Evolutionary conservation across 2,329 filamentous ascomycete species (phyloP), one percentile per base, ranked within the genome.

Genomic region (Fusarium solani-melongenae): DNA sequence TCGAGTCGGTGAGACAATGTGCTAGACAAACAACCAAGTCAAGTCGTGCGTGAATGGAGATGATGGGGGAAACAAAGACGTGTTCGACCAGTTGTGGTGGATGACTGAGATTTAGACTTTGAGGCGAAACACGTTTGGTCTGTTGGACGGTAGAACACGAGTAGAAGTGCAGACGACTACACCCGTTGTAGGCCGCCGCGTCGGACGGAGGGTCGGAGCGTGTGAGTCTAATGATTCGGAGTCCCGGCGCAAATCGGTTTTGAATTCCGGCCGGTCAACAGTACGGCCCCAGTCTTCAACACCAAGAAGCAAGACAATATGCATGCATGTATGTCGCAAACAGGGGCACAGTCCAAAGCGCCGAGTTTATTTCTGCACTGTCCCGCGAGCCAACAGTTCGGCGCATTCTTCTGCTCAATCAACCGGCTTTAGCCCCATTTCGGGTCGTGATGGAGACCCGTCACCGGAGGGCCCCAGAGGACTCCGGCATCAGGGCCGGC

Each of bases 41-140:
- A 66, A 33, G 34, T 29, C 64, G 59, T 31, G 62, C 36, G 36
- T 57, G 58, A 61, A 38, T 38, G 33, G 67, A 51, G 22, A 27
- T 46, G 27, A 27, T 53, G 51, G 33, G 22, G 44, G 38, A 53
- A 51, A 15, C n/a, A 33, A 65, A 31, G 36, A 70, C 49, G 53
- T 29, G 34, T 49, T 72, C 68, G 41, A 63, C 67, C 39, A 67
- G 46, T 49, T 49, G 55, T 29, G 46, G 55, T 58, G 56, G 36
- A 64, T 38, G 59, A 46, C n/a, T 61, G 33, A 60, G 58, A 64
- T 64, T 76, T 77, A 77, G 63, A 76, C 73, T 77, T 77, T 77
- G 69, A 67, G 66, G 69, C 75, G 72, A 76, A 75, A 66, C 66
- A 63, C 46, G 44, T 59, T 51, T 64, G 61, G 64, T 31, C 55